A percentile compares a stretch with the other conserved stretches of the same genome.
phyloP scores from a whole-genome alignment of 257 asterid species.

The Primulina tabacum region DNA sequence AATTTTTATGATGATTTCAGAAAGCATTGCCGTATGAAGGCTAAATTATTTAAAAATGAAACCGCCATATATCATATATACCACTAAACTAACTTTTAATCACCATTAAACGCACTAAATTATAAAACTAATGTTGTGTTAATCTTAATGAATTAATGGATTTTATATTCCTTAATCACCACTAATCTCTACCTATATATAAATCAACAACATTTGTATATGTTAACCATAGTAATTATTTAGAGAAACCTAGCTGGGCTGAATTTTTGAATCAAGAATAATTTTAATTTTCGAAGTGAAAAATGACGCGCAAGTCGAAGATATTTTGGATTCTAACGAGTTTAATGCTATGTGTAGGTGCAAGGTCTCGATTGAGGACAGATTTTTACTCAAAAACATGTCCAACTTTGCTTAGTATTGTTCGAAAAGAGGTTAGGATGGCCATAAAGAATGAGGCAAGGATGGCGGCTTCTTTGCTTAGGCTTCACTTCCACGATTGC shows the following conservation, averaged over 20 bases:
- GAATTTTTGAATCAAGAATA: too few relatives aligned
- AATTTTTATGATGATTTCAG: too few relatives aligned
- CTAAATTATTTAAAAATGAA: background rate
- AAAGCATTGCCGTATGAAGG: too few relatives aligned
- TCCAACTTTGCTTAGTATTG: slow-evolving; percentile 46
- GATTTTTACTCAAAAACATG: slow-evolving; percentile 56
- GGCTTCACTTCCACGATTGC: slow-evolving; percentile 86
- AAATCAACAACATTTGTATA: slow-evolving; percentile 17
- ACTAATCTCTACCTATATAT: slow-evolving; percentile 26
- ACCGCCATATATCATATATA: slow-evolving; percentile 31
- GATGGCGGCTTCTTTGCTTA: slow-evolving; percentile 80
- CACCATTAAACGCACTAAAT: background rate
- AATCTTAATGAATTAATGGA: background rate
- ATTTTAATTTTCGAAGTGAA: background rate
- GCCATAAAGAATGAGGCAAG: slow-evolving; percentile 69
- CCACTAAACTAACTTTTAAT: slow-evolving; percentile 24
- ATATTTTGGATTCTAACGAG: slow-evolving; percentile 23
- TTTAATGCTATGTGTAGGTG: slow-evolving; percentile 35
- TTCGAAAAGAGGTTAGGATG: slow-evolving; percentile 49
- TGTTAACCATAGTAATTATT: too few relatives aligned
- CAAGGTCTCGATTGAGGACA: slow-evolving; percentile 49
- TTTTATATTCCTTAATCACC: background rate
- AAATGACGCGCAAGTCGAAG: slow-evolving; percentile 34
- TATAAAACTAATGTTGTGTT: slow-evolving; percentile 9
- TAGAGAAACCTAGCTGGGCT: too few relatives aligned